Evolutionary conservation across 257 asterid species (phyloP), one percentile per base, ranked within the genome.

Genomic region (Solanum etuberosum): DNA sequence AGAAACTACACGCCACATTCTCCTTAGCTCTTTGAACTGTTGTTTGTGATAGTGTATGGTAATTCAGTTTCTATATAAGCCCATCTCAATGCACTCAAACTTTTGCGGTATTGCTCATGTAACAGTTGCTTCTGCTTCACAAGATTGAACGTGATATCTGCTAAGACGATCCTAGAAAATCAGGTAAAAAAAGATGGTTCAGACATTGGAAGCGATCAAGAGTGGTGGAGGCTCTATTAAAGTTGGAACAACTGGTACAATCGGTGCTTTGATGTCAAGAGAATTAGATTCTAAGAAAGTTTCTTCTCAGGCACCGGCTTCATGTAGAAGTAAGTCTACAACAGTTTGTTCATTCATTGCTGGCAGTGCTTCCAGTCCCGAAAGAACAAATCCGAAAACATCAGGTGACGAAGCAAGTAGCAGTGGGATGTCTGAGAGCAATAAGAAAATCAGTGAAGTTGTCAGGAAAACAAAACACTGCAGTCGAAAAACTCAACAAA

Each of bases 181-280:
- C 57, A 63, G 10, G 54, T 48, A 78, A 80, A 86, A 73, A 37
- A 77, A 86, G 20, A 95, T 94, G 99, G 93, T 92, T 86, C 96
- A 89, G 88, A 90, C 93, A 85, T 70, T 93, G 77, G 98, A 93
- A 93, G 92, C 92, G n/a, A 88, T 93, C 70, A 90, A 87, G 87
- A 95, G 97, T 86, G 93, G 97, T 31, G 97, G 95, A 86, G 97
- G 98, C 86, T 94, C 98, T 27, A 86, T 95, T 78, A 93, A 92
- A 91, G 90, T 94, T 6, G 98, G 98, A 86, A 91, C 93, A 68
- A 95, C 97, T 10, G 98, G 98, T 78, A 95, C 93, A 88, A 93
- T 95, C 85, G 85, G 96, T 90, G 94, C 95, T 85, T 94, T 95
- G 25, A 93, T 95, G 94, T 93, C 96, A 48, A 90, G 92, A 88